Evolutionary conservation across 768 basidiomycete species (phyloP).

Genomic region (Lactarius sp.): DNA sequence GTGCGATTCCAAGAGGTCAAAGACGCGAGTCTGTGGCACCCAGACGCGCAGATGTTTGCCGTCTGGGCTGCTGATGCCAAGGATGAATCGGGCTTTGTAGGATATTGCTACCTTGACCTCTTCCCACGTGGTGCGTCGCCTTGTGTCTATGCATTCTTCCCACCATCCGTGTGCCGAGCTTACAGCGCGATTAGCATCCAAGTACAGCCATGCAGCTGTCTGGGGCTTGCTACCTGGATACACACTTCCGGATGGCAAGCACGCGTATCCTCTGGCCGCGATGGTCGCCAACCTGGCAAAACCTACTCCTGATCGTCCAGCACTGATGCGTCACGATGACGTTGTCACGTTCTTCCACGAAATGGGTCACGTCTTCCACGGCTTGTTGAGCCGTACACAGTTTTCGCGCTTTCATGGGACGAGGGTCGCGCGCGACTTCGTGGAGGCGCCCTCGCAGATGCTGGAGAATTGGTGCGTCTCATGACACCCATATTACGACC

Average conservation of each 20-base stretch:
- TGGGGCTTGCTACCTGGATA: conserved; percentile 73
- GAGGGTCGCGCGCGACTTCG: conserved; percentile 74
- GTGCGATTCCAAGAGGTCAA: conserved; percentile 54
- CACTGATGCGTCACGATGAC: conserved; percentile 81
- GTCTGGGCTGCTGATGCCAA: conserved; percentile 81
- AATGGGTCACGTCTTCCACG: conserved; percentile 56
- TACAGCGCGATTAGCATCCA: conserved; percentile 44
- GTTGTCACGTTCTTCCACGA: conserved; percentile 92
- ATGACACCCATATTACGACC: not conserved
- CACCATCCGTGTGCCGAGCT: not conserved
- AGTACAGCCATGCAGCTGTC: conserved; percentile 85
- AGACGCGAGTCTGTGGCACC: conserved; percentile 72
- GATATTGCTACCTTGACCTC: conserved; percentile 84
- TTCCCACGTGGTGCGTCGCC: conserved; percentile 64
- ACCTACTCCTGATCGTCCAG: conserved; percentile 72
- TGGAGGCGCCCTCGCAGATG: conserved; percentile 91
- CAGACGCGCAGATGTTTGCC: conserved; percentile 80
- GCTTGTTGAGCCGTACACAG: conserved; percentile 60
- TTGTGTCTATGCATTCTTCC: conserved; percentile 3
- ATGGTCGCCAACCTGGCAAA: conserved; percentile 94
- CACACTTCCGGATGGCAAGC: conserved; percentile 47
- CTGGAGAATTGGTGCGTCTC: conserved; percentile 72
- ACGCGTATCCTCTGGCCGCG: conserved; percentile 68
- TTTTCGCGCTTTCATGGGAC: conserved; percentile 82
- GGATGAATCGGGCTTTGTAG: conserved; percentile 67